Percentiles rank a stretch among this genome's conserved stretches.
Evolutionary conservation across 2,329 filamentous ascomycete species (phyloP).

Genomic region (Claviceps fusiformis): DNA sequence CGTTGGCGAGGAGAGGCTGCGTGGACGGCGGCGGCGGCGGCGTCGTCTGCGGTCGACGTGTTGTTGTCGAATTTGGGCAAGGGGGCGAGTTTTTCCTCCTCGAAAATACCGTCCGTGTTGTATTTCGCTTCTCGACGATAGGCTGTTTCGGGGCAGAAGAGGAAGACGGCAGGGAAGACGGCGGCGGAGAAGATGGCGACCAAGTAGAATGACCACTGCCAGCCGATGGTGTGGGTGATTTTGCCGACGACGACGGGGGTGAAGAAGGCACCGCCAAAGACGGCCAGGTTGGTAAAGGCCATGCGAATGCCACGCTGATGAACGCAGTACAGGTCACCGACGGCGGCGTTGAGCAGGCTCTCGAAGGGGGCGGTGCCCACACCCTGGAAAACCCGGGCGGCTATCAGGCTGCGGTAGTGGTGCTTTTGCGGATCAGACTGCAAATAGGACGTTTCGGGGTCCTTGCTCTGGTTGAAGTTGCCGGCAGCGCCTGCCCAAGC

Average conservation of each 20-base stretch:
- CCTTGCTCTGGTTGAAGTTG: slow-evolving; percentile 14
- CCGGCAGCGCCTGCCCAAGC: slow-evolving; percentile 64
- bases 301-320: slow-evolving; percentile 75
- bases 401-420: slow-evolving; percentile 60
- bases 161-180: slow-evolving; percentile 56
- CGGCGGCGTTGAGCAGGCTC: slow-evolving; percentile 73
- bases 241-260: slow-evolving; percentile 87
- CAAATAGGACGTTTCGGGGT: neutral
- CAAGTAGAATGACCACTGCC: slow-evolving; percentile 80
- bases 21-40: neutral
- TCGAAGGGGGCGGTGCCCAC: slow-evolving; percentile 82
- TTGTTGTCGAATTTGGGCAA: neutral
- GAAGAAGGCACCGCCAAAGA: slow-evolving; percentile 44
- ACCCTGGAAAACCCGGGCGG: slow-evolving; percentile 73
- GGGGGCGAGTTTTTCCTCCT: slow-evolving; percentile 13
- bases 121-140: slow-evolving; percentile 53
- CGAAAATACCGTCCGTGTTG: slow-evolving; percentile 37
- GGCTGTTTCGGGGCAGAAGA: slow-evolving; percentile 77
- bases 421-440: slow-evolving; percentile 1
- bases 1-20: neutral
- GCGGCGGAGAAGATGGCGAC: slow-evolving; percentile 69
- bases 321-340: slow-evolving; percentile 84
- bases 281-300: slow-evolving; percentile 55
- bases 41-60: neutral
- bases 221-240: slow-evolving; percentile 63